Evolutionary conservation across 2,329 filamentous ascomycete genomes (phyloP), one percentile per base, ranked within the genome.

Genomic region (Phaeoacremonium minimum): DNA sequence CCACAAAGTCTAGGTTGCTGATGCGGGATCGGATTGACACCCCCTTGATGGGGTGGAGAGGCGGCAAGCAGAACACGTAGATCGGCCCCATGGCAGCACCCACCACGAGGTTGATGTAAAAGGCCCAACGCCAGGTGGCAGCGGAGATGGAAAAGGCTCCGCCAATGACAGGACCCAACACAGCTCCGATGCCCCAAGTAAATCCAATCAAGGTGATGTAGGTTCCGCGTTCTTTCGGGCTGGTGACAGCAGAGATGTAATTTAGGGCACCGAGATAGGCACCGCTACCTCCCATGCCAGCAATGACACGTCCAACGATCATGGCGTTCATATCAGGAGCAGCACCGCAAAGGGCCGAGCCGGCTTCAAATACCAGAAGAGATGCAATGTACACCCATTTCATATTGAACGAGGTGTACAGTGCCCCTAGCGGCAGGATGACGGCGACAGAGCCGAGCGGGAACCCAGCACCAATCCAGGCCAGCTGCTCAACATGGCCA

Each of bases 91-190:
- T 58, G 6, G 60, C 44, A 4, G 50, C 70, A 2, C 57, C 64
- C 30, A 75, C 55, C 26, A 57, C 43, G 4, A 74, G 54, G 38
- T 75, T 75, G 51, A 75, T 68, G 48, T 76, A 76, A 42, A 71
- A 72, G 0, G 56, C 58, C 55, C 51, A 59, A 7, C 61, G 41
- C 59, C 59, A 64, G 3, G 50, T 55, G 0, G 52, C 63, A 4
- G 35, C 30, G 14, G 46, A 53, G 6, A 51, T 51, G 5, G 54
- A 41, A 22, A 65, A 62, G 9, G 49, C 50, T 11, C 54, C 55
- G 15, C 60, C 57, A 34, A 63, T 45, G 17, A 60, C 41, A 7
- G 65, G 65, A 0, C 66, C 66, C 4, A 69, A 40, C 9, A 64
- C 53, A 4, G 54, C 49, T 5, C 64, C 66, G 15, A 60, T 11